phyloP scores from a whole-genome alignment of 2,329 filamentous ascomycete species.

The Penicillium carneum region DNA sequence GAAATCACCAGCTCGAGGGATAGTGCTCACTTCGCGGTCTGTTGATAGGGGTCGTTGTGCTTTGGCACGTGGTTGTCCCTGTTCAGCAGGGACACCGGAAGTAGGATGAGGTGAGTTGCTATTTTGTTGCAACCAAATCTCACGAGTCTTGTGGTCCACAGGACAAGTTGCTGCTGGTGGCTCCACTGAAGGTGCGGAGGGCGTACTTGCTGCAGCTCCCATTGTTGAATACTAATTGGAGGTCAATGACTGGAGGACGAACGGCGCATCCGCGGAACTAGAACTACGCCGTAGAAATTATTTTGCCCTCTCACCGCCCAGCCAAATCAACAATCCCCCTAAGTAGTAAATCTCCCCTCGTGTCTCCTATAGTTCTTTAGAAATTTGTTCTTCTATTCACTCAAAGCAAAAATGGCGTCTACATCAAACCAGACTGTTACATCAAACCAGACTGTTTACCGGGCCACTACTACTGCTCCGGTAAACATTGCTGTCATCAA shows the following conservation, averaged over 20 bases:
- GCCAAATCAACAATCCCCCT: constrained; percentile 26
- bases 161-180: constrained; percentile 68
- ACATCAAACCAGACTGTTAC: constrained; percentile 58
- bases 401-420: constrained; percentile 41
- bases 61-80: constrained; percentile 39
- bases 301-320: constrained; percentile 36
- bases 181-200: constrained; percentile 38
- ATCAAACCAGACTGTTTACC: constrained; percentile 68
- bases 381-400: constrained; percentile 9
- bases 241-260: constrained; percentile 29
- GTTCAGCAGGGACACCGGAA: constrained; percentile 36
- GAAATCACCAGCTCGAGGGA: constrained; percentile 67
- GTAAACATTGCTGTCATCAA: constrained; percentile 99
- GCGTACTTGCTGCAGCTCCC: constrained; percentile 51
- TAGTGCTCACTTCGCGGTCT: constrained; percentile 78
- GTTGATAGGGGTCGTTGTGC: constrained; percentile 62
- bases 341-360: constrained; percentile 27
- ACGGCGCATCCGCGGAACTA: constrained; percentile 25
- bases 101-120: constrained; percentile 48
- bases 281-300: constrained; percentile 26
- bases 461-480: constrained; percentile 92
- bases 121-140: constrained; percentile 76
- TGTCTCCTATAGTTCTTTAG: constrained; percentile 16
- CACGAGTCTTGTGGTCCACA: constrained; percentile 87
- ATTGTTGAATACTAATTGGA: constrained; percentile 35